Base-by-base conservation (phyloP, 2,329 filamentous ascomycete genomes). In the Exophiala bonariae region DNA sequence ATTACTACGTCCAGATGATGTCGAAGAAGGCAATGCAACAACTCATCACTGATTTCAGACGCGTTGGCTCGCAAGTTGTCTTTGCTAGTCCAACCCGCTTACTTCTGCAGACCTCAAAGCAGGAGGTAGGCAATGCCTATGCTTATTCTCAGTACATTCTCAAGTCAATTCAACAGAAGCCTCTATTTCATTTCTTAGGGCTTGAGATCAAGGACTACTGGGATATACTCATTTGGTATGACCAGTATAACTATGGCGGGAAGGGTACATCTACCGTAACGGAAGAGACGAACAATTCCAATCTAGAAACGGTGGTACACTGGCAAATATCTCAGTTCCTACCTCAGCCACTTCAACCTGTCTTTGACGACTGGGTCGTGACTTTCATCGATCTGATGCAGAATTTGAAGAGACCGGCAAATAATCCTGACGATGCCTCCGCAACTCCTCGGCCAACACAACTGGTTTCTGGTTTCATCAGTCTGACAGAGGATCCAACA, bases 1-100 rank as follows among this genome's bases (percentile, higher is more conserved):
- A 97, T 63, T 93, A 96, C 73, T 97, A 99, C 62, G 91, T 99
- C 44, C 92, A 96, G 66, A 93, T 96, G 82, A 95, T 99, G 86
- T 96, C 90, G 26, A 87, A 89, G 57, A 99, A 99, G 67, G 93
- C 95, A 0, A 88, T 99, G 57, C 88, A 96, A 63, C 92, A 97
- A 68, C 80, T 99, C 28, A 96, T 99, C 87, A 87, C 86, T 0
- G 93, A 99, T 64, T 99, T 99, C 72, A 84, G 90, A 50, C 85
- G 92, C 9, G 92, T 99, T 2, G 93, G 93, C 2, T 96, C 90
- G 0, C 89, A 96, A 59, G 85, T 99, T 17, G 82, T 99, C n/a
- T 97, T 95, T 67, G 95, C 93, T 32, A 95, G 85, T 61, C 80
- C 92, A 3, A 95, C 92, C 58, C 82, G 92, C 9, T 76, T 99